phyloP scores from a whole-genome alignment of 1,139 yeast species.

The Kodamaea fungicola region DNA sequence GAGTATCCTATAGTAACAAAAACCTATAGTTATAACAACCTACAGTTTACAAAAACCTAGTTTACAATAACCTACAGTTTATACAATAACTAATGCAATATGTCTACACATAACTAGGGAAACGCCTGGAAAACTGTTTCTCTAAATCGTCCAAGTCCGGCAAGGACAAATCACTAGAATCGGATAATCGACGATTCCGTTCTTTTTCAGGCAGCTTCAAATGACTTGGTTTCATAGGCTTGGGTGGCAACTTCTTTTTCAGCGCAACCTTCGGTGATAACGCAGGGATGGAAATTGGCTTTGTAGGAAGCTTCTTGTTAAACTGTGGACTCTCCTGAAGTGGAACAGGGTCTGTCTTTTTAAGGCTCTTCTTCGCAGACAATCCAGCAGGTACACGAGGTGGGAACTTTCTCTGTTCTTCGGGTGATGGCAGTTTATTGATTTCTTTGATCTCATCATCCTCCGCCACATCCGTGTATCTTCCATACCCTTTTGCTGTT shows the following conservation, averaged over 20 bases:
- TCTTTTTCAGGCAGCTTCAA: slow-evolving; percentile 36
- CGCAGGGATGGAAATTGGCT: neutral
- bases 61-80: too few relatives aligned
- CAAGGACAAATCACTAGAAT: slow-evolving; percentile 42
- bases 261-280: neutral
- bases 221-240: slow-evolving; percentile 58
- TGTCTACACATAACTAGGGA: slow-evolving; percentile 49
- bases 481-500: slow-evolving; percentile 77
- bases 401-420: slow-evolving; percentile 17
- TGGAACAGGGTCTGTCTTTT: neutral
- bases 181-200: slow-evolving; percentile 27
- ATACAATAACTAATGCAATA: too few relatives aligned
- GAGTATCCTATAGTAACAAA: too few relatives aligned
- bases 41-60: too few relatives aligned
- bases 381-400: slow-evolving; percentile 33
- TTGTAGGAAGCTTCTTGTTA: neutral
- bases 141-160: slow-evolving; percentile 58
- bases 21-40: too few relatives aligned
- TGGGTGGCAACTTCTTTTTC: slow-evolving; percentile 52
- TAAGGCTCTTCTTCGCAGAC: slow-evolving; percentile 13
- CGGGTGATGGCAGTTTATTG: slow-evolving; percentile 17
- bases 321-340: neutral
- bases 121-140: slow-evolving; percentile 49
- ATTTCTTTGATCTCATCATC: slow-evolving; percentile 41
- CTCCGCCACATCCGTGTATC: slow-evolving; percentile 51